These are phyloP conservation scores for Tulasnella sp. DNA, from an alignment of 768 basidiomycete species.

Conservation along the genomic window DNA sequence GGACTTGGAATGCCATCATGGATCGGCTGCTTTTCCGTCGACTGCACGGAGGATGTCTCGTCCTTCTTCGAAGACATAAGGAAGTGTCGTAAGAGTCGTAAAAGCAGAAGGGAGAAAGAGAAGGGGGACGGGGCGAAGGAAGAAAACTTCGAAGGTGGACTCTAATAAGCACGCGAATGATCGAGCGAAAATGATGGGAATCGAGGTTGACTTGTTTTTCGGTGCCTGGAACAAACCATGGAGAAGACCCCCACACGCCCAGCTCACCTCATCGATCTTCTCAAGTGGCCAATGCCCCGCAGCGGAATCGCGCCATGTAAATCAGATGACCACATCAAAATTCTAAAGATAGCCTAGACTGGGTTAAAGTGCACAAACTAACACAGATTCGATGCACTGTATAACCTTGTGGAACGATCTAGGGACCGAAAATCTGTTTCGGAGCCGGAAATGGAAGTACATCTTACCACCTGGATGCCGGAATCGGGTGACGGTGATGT, in stretches of 20 bases:
- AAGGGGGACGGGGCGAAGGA: not conserved
- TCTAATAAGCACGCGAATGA: not conserved
- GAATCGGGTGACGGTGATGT: not conserved
- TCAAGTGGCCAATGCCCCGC: not conserved
- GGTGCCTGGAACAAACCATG: not conserved
- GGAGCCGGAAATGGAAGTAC: not conserved
- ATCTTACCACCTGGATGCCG: not conserved
- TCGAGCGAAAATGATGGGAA: not conserved
- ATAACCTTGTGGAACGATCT: not conserved
- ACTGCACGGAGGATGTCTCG: not conserved
- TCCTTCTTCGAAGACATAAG: not conserved
- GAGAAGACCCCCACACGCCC: not conserved
- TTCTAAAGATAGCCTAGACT: not conserved
- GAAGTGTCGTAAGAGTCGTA: not conserved
- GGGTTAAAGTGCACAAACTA: not conserved
- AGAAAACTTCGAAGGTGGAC: not conserved
- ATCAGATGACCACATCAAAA: not conserved
- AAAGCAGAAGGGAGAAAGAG: not conserved
- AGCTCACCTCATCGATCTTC: constrained; percentile 1
- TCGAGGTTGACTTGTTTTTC: not conserved
- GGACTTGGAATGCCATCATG: not conserved
- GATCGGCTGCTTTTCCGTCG: not conserved
- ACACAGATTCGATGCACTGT: not conserved
- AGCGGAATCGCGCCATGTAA: not conserved
- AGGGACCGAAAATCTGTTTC: not conserved